A percentile compares a stretch with the other conserved stretches of the same genome.
phyloP scores from a whole-genome alignment of 495 filamentous ascomycete species.

The Talaromyces stipitatus region DNA sequence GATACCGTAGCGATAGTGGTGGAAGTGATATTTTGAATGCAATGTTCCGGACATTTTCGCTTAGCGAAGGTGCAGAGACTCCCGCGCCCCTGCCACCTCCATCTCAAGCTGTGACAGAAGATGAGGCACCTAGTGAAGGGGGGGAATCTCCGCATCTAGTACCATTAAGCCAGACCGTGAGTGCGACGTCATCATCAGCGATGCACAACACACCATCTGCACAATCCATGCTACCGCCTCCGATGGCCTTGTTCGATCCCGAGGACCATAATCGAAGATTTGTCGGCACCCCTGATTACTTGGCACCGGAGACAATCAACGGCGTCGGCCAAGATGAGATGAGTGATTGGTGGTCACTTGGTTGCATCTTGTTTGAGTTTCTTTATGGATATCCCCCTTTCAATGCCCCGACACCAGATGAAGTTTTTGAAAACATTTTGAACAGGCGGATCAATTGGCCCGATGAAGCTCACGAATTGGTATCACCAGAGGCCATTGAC shows the following conservation, averaged over 20 bases:
- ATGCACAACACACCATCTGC: slow-evolving; percentile 54
- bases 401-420: slow-evolving; percentile 80
- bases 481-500: slow-evolving; percentile 82
- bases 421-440: slow-evolving; percentile 95
- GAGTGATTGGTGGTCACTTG: slow-evolving; percentile 99
- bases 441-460: slow-evolving; percentile 86
- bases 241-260: slow-evolving; percentile 94
- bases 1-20: slow-evolving; percentile 84
- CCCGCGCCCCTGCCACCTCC: slow-evolving; percentile 25
- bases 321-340: slow-evolving; percentile 93
- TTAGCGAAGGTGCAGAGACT: slow-evolving; percentile 52
- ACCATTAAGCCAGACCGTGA: slow-evolving; percentile 53
- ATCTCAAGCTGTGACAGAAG: slow-evolving; percentile 51
- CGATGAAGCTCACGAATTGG: slow-evolving; percentile 56
- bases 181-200: slow-evolving; percentile 39
- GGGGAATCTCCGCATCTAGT: slow-evolving; percentile 65
- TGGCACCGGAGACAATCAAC: slow-evolving; percentile 94
- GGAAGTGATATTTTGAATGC: slow-evolving; percentile 77
- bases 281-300: slow-evolving; percentile 94
- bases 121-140: slow-evolving; percentile 60
- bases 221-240: slow-evolving; percentile 74
- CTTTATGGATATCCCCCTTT: slow-evolving; percentile 90
- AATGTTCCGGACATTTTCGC: slow-evolving; percentile 76
- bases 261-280: slow-evolving; percentile 90
- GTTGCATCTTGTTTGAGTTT: slow-evolving; percentile 96